Percentiles rank a stretch among this genome's conserved stretches.
These are phyloP conservation scores for Pancytospora philotis DNA, from an alignment of 371 early-diverging fungal genomes.

Conservation along the genomic window DNA sequence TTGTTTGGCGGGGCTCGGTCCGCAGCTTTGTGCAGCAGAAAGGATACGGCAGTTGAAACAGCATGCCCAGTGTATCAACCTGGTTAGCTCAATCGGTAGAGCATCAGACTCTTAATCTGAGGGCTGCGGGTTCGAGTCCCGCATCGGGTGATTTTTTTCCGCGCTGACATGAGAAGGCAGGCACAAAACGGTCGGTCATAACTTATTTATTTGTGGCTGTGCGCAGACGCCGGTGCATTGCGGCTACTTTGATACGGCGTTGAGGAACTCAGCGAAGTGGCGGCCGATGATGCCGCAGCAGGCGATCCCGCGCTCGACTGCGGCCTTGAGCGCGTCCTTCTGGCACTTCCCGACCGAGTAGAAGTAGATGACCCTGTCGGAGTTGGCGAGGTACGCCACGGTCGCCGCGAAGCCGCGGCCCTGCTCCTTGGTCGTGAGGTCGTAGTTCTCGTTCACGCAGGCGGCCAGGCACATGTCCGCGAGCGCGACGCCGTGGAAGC, in stretches of 20 bases:
- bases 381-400: slow-evolving; percentile 34
- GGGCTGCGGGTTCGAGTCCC: slow-evolving; percentile 25
- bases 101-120: slow-evolving; percentile 26
- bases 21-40: too few relatives aligned
- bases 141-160: slow-evolving; percentile 3
- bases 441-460: slow-evolving; percentile 10
- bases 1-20: too few relatives aligned
- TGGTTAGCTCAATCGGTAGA: slow-evolving; percentile 27
- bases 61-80: too few relatives aligned
- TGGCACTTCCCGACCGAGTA: slow-evolving; percentile 13
- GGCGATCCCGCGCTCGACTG: not conserved
- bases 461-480: slow-evolving; percentile 30
- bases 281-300: too few relatives aligned
- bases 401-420: not conserved
- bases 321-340: not conserved
- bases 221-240: too few relatives aligned
- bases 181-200: too few relatives aligned
- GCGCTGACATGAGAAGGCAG: too few relatives aligned
- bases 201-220: too few relatives aligned
- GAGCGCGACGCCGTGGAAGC: slow-evolving; percentile 34
- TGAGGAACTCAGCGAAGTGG: too few relatives aligned
- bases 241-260: too few relatives aligned
- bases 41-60: too few relatives aligned
- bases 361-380: slow-evolving; percentile 30
- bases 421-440: slow-evolving; percentile 32